Conservation (phyloP, 108 stramenopile genomes). For the Nitzschia sp. region DNA sequence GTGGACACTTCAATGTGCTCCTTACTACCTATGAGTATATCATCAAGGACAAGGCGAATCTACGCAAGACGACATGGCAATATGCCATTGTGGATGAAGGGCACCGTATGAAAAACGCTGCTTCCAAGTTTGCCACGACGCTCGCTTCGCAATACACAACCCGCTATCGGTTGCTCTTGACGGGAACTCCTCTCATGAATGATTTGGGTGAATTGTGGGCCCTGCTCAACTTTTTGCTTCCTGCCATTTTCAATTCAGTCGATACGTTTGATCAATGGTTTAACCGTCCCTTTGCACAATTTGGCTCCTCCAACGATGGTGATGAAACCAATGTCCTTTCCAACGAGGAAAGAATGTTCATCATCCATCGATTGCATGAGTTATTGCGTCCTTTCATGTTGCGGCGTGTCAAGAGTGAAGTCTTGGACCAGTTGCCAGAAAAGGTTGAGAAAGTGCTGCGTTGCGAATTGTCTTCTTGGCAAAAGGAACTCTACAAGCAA, state of each 20-base stretch:
- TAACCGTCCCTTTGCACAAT: slow-evolving; percentile 85
- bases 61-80: slow-evolving; percentile 81
- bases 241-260: slow-evolving; percentile 62
- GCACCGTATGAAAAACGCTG: slow-evolving; percentile 83
- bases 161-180: slow-evolving; percentile 65
- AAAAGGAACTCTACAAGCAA: slow-evolving; percentile 86
- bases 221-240: slow-evolving; percentile 69
- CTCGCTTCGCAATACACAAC: slow-evolving; percentile 60
- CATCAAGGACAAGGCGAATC: slow-evolving; percentile 82
- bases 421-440: slow-evolving; percentile 81
- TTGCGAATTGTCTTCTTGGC: slow-evolving; percentile 82
- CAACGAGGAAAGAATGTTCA: slow-evolving; percentile 89
- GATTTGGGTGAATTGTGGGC: slow-evolving; percentile 67
- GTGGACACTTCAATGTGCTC: slow-evolving; percentile 83
- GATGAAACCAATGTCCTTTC: slow-evolving; percentile 57
- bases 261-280: slow-evolving; percentile 90
- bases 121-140: slow-evolving; percentile 67
- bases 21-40: slow-evolving; percentile 93
- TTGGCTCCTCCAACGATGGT: slow-evolving; percentile 44
- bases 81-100: slow-evolving; percentile 95
- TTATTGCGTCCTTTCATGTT: slow-evolving; percentile 91
- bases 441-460: slow-evolving; percentile 90
- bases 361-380: slow-evolving; percentile 90
- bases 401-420: slow-evolving; percentile 87
- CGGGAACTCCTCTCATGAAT: slow-evolving; percentile 91